A percentile compares a stretch with the other conserved stretches of the same genome.
These are phyloP conservation scores for Phialemonium atrogriseum DNA, from an alignment of 2,329 filamentous ascomycete genomes.

Conservation along the genomic window DNA sequence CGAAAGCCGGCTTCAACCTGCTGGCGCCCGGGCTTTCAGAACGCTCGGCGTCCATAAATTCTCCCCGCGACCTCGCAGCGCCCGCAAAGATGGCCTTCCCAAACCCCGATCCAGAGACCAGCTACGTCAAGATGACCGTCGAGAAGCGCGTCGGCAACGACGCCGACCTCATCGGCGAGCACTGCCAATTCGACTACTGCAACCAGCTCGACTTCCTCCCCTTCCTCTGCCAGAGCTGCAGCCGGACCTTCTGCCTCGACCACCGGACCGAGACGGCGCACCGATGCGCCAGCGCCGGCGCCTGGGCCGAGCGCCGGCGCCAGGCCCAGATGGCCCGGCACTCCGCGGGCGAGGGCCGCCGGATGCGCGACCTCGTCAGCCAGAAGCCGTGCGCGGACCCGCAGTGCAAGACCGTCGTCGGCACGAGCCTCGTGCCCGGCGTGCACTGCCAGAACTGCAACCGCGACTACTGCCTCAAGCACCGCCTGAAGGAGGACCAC, in stretches of 20 bases:
- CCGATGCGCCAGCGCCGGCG: slow-evolving; percentile 52
- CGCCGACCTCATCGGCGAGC: slow-evolving; percentile 75
- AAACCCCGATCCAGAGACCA: slow-evolving; percentile 35
- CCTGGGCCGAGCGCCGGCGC: slow-evolving; percentile 52
- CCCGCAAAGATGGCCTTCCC: slow-evolving; percentile 43
- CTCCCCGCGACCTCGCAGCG: too few relatives aligned
- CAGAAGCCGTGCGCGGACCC: slow-evolving; percentile 62
- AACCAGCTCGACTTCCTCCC: slow-evolving; percentile 94
- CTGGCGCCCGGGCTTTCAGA: too few relatives aligned
- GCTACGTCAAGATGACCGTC: slow-evolving; percentile 61
- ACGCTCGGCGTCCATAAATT: too few relatives aligned
- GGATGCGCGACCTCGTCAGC: slow-evolving; percentile 43
- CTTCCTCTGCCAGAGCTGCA: slow-evolving; percentile 87
- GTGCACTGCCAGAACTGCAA: slow-evolving; percentile 67
- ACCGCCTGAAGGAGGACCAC: slow-evolving; percentile 72
- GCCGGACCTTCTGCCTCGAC: slow-evolving; percentile 80
- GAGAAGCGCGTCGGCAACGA: slow-evolving; percentile 47
- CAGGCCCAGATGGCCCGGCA: slow-evolving; percentile 44
- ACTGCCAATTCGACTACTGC: slow-evolving; percentile 89
- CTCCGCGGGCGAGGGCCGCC: slow-evolving; percentile 45
- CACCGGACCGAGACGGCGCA: slow-evolving; percentile 84
- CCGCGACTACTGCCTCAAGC: slow-evolving; percentile 68
- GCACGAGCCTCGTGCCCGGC: slow-evolving; percentile 58
- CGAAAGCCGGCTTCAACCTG: background rate
- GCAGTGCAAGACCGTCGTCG: slow-evolving; percentile 61